phyloP scores from a whole-genome alignment of 2,329 filamentous ascomycete species.

The Didymella pomorum region DNA sequence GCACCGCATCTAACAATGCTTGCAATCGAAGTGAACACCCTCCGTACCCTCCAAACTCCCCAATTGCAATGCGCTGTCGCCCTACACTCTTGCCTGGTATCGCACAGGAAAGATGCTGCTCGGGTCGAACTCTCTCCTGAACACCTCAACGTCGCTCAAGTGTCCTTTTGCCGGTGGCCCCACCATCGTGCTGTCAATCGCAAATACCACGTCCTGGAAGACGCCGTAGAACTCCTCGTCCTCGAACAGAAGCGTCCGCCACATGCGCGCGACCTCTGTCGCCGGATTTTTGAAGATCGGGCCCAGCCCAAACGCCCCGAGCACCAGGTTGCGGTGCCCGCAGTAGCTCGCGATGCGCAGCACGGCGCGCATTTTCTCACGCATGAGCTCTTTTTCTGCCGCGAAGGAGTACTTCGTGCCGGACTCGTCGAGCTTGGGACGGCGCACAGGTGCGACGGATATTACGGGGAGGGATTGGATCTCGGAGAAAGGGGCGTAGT shows the following conservation, averaged over 20 bases:
- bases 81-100: conserved; percentile 31
- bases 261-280: conserved; percentile 55
- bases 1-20: neutral
- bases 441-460: conserved; percentile 74
- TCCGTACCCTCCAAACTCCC: neutral
- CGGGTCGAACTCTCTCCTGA: conserved; percentile 51
- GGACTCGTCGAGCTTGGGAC: conserved; percentile 74
- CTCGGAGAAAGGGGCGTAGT: conserved; percentile 50
- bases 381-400: conserved; percentile 74
- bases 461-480: conserved; percentile 72
- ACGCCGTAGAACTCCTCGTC: conserved; percentile 55
- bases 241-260: conserved; percentile 54
- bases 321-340: conserved; percentile 51
- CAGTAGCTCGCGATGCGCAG: conserved; percentile 69
- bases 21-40: neutral
- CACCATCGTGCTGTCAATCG: conserved; percentile 51
- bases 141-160: conserved; percentile 51
- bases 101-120: conserved; percentile 50
- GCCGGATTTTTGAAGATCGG: conserved; percentile 57
- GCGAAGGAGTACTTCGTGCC: conserved; percentile 76
- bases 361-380: conserved; percentile 74
- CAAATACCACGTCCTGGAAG: conserved; percentile 57
- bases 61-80: neutral
- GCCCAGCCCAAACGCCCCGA: conserved; percentile 56
- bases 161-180: conserved; percentile 43